Evolutionary conservation across 1,284 basidiomycete species (phyloP).

Genomic region (Vanrija pseudolonga): DNA sequence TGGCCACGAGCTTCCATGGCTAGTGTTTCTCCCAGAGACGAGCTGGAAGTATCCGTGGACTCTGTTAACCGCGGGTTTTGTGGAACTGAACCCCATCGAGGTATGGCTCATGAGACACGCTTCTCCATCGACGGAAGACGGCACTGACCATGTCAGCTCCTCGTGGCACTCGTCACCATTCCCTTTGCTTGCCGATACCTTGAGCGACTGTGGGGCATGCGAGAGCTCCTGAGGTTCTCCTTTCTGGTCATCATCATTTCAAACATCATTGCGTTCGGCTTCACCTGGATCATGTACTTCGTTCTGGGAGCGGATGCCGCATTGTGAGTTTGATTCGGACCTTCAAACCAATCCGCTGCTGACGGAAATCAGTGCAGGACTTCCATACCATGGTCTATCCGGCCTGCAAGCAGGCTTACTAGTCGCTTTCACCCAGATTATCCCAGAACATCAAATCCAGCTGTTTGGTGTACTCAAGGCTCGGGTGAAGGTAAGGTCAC

Average conservation of each 20-base stretch:
- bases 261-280: slow-evolving; percentile 78
- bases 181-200: slow-evolving; percentile 83
- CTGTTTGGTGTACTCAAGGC: slow-evolving; percentile 78
- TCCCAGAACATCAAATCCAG: slow-evolving; percentile 96
- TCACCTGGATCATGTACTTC: slow-evolving; percentile 44
- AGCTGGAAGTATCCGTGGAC: slow-evolving; percentile 91
- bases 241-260: slow-evolving; percentile 71
- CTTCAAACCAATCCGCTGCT: background rate
- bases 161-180: slow-evolving; percentile 71
- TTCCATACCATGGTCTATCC: slow-evolving; percentile 87
- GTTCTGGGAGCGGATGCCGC: slow-evolving; percentile 44
- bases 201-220: slow-evolving; percentile 85
- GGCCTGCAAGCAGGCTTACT: slow-evolving; percentile 85
- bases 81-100: slow-evolving; percentile 80
- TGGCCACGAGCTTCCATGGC: slow-evolving; percentile 60
- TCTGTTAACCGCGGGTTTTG: slow-evolving; percentile 76
- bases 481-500: slow-evolving; percentile 72
- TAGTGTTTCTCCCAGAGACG: slow-evolving; percentile 78
- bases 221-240: slow-evolving; percentile 84
- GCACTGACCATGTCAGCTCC: slow-evolving; percentile 52
- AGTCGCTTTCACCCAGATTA: slow-evolving; percentile 94
- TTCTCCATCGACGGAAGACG: too few relatives aligned
- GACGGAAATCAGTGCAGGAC: slow-evolving; percentile 62
- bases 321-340: slow-evolving; percentile 55
- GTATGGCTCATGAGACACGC: slow-evolving; percentile 49